These are phyloP conservation scores for Pachyrhizus erosus DNA, from an alignment of 306 rosid genomes.

Conservation along the genomic window DNA sequence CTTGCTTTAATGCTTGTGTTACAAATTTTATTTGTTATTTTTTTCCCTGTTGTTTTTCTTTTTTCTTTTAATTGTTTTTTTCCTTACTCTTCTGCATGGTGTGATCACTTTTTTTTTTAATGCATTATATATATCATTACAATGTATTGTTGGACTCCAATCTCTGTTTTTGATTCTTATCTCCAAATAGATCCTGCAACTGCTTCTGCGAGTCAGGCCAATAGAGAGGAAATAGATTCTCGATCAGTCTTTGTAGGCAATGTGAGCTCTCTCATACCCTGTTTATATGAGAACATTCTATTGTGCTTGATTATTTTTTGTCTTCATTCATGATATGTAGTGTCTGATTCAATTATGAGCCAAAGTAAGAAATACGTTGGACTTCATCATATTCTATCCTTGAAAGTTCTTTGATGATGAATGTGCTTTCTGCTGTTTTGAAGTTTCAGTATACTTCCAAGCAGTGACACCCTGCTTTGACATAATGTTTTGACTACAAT, in stretches of 20 bases:
- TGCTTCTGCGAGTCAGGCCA: conserved; percentile 67
- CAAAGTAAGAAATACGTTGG: background rate
- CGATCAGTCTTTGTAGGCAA: conserved; percentile 87
- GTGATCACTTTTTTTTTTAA: background rate
- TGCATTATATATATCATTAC: background rate
- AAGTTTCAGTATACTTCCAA: conserved; percentile 30
- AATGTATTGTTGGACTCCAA: conserved; percentile 11
- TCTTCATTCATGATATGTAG: conserved; percentile 9
- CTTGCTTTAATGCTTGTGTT: background rate
- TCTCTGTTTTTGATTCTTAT: conserved; percentile 34
- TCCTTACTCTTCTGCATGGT: background rate
- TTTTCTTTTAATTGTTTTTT: background rate
- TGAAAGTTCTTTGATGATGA: background rate
- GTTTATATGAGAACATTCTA: background rate
- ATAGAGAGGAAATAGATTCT: conserved; percentile 72
- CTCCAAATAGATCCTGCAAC: conserved; percentile 59
- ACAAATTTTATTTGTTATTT: background rate
- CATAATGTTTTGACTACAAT: conserved; percentile 55
- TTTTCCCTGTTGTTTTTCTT: background rate
- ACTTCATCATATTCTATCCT: conserved; percentile 5
- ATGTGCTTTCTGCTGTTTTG: conserved; percentile 31
- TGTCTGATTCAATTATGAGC: conserved; percentile 27
- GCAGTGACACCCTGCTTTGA: conserved; percentile 48
- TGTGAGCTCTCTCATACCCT: conserved; percentile 55
- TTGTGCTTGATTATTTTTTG: conserved; percentile 18